Evolutionary conservation across 1,284 basidiomycete species (phyloP).

Genomic region (Inonotus obliquus): DNA sequence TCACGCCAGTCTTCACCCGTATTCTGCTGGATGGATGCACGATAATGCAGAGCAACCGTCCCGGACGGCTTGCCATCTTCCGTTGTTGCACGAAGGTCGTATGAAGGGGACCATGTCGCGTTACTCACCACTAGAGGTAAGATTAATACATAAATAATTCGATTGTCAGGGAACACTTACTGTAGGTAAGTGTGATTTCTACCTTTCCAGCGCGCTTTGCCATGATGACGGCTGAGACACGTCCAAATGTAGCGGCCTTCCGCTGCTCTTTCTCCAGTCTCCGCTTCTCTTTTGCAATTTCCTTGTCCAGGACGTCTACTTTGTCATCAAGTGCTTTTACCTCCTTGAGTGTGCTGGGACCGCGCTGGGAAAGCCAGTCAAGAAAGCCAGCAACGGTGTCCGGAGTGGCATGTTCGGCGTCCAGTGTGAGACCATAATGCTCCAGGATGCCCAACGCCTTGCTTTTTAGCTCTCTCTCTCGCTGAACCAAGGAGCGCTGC

Average conservation of each 20-base stretch:
- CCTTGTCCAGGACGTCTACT: slow-evolving; percentile 34
- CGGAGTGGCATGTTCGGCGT: slow-evolving; percentile 36
- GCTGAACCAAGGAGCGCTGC: slow-evolving; percentile 32
- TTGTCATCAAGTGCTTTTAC: slow-evolving; percentile 32
- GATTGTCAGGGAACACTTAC: slow-evolving; percentile 29
- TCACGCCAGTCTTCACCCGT: slow-evolving; percentile 60
- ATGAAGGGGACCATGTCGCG: slow-evolving; percentile 48
- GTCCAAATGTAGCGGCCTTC: slow-evolving; percentile 24
- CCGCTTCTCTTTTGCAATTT: slow-evolving; percentile 33
- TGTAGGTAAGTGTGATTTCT: slow-evolving; percentile 50
- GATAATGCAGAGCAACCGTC: slow-evolving; percentile 48
- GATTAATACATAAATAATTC: background rate
- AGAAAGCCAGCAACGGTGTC: slow-evolving; percentile 37
- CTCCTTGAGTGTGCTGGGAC: slow-evolving; percentile 30
- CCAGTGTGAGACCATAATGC: slow-evolving; percentile 40
- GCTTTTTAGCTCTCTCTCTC: slow-evolving; percentile 35
- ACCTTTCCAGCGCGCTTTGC: slow-evolving; percentile 33
- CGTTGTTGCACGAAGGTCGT: slow-evolving; percentile 52
- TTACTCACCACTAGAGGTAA: slow-evolving; percentile 41
- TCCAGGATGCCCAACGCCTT: slow-evolving; percentile 38
- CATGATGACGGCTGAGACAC: slow-evolving; percentile 36
- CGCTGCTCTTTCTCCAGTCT: slow-evolving; percentile 7
- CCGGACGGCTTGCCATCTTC: slow-evolving; percentile 38
- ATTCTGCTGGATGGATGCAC: slow-evolving; percentile 46
- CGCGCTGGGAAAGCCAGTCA: slow-evolving; percentile 36